A percentile compares a stretch with the other conserved stretches of the same genome.
Conservation (phyloP, 2,329 filamentous ascomycete species). For the Fusarium odoratissimum region DNA sequence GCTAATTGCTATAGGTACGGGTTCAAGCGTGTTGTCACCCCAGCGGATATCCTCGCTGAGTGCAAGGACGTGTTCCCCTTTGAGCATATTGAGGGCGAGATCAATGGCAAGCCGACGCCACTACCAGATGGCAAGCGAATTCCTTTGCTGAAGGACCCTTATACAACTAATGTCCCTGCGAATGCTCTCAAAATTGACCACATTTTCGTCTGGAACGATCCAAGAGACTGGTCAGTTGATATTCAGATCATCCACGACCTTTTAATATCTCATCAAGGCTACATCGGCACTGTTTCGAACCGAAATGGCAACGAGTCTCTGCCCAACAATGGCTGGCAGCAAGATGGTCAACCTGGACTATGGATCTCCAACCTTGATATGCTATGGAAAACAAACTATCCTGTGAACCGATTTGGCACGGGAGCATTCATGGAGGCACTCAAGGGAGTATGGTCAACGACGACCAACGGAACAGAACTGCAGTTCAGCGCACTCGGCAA, state of each 20-base stretch:
- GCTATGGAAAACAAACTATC: constrained; percentile 87
- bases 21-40: constrained; percentile 84
- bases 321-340: constrained; percentile 82
- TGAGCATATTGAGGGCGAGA: constrained; percentile 56
- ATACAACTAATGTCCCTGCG: constrained; percentile 50
- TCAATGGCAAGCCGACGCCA: constrained; percentile 45
- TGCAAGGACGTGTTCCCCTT: constrained; percentile 88
- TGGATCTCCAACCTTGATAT: constrained; percentile 94
- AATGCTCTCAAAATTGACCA: constrained; percentile 82
- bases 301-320: constrained; percentile 75
- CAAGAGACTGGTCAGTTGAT: constrained; percentile 94
- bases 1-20: constrained; percentile 63
- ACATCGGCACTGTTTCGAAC: constrained; percentile 81
- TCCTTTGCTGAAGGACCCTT: constrained; percentile 47
- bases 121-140: constrained; percentile 52
- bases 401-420: constrained; percentile 87
- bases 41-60: constrained; percentile 82
- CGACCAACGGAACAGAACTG: constrained; percentile 73
- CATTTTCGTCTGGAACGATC: constrained; percentile 94
- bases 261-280: constrained; percentile 80
- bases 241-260: constrained; percentile 86
- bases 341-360: constrained; percentile 81
- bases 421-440: constrained; percentile 89
- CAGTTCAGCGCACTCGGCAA: constrained; percentile 82
- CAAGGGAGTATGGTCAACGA: constrained; percentile 79